Evolutionary conservation across 2,329 filamentous ascomycete species (phyloP).

Genomic region (Drechslera avenae): DNA sequence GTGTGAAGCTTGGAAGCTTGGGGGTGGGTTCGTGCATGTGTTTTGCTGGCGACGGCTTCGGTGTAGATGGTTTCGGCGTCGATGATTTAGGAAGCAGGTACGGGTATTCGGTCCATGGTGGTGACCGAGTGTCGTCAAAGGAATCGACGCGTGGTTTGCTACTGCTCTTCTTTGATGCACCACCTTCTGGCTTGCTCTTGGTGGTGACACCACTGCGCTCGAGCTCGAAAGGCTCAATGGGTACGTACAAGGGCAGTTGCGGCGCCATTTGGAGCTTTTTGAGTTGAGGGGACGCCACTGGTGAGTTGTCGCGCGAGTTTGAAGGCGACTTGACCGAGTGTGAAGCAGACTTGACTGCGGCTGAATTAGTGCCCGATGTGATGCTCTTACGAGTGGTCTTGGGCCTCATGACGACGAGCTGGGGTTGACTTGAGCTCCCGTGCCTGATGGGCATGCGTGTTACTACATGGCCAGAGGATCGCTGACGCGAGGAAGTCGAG

Average conservation of each 20-base stretch:
- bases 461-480: slow-evolving; percentile 33
- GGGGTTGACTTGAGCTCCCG: slow-evolving; percentile 37
- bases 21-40: slow-evolving; percentile 22
- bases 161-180: slow-evolving; percentile 16
- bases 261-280: slow-evolving; percentile 4
- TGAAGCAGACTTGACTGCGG: slow-evolving; percentile 25
- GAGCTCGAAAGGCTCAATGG: slow-evolving; percentile 31
- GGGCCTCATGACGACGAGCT: slow-evolving; percentile 47
- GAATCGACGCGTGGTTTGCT: slow-evolving; percentile 27
- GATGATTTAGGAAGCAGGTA: slow-evolving; percentile 10
- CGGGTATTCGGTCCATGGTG: slow-evolving; percentile 29
- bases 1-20: slow-evolving; percentile 19
- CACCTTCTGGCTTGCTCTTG: slow-evolving; percentile 15
- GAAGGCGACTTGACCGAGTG: slow-evolving; percentile 13
- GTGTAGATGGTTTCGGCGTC: slow-evolving; percentile 3
- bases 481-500: slow-evolving; percentile 24
- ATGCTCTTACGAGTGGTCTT: slow-evolving; percentile 35
- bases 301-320: slow-evolving; percentile 22
- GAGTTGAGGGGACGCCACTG: slow-evolving; percentile 29
- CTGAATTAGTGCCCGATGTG: slow-evolving; percentile 29
- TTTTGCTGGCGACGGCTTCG: slow-evolving; percentile 3
- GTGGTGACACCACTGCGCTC: slow-evolving; percentile 15
- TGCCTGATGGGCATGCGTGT: slow-evolving; percentile 38
- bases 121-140: slow-evolving; percentile 28
- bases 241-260: slow-evolving; percentile 22